These are phyloP conservation scores for Cucumis melo DNA, from an alignment of 306 rosid species.

Conservation along the genomic window DNA sequence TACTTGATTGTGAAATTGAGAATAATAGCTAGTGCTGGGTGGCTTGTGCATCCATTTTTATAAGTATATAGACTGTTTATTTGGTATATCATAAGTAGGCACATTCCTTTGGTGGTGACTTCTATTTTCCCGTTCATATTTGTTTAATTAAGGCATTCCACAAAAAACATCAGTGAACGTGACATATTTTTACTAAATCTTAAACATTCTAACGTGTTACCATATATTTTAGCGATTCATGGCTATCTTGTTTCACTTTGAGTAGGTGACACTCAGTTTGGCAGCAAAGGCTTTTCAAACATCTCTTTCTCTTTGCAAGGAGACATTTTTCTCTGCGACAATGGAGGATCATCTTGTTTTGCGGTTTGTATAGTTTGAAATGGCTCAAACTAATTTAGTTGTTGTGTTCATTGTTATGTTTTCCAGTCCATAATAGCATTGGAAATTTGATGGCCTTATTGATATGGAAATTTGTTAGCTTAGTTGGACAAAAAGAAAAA, in stretches of 20 bases:
- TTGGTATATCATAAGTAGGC: not conserved
- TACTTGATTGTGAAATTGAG: constrained; percentile 15
- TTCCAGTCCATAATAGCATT: not conserved
- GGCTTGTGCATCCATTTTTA: not conserved
- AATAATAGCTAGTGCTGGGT: not conserved
- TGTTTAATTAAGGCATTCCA: not conserved
- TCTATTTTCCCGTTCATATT: not conserved
- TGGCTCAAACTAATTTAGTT: not conserved
- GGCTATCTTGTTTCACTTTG: not conserved
- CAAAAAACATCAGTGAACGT: not conserved
- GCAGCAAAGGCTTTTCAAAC: constrained; percentile 82
- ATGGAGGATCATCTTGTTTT: constrained; percentile 66
- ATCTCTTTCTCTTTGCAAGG: constrained; percentile 71
- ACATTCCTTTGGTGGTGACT: not conserved
- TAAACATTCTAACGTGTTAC: not conserved
- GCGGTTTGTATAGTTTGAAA: constrained; percentile 32
- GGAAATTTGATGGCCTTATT: not conserved
- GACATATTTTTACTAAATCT: not conserved
- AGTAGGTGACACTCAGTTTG: constrained; percentile 71
- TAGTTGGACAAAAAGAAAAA: not conserved
- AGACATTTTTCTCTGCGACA: constrained; percentile 70
- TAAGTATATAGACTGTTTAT: not conserved
- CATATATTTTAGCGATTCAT: not conserved
- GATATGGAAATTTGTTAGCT: not conserved
- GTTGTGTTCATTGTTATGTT: not conserved